Evolutionary conservation across 179 eudicot species (phyloP).

Genomic region (Gypsophila paniculata): DNA sequence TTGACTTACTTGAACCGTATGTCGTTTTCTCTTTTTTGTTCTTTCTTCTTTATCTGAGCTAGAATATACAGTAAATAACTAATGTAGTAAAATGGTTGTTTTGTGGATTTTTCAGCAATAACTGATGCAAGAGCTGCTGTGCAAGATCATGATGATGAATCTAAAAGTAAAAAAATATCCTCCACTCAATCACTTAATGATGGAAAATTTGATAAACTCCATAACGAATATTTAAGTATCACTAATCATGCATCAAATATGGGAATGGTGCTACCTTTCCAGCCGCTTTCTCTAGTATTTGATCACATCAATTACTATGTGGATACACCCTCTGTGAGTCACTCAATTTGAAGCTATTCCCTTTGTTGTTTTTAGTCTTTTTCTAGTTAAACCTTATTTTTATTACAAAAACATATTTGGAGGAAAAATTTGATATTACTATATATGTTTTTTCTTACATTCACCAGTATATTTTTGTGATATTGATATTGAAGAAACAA

Average conservation of each 20-base stretch:
- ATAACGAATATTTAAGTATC: slow-evolving; percentile 6
- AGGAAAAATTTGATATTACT: too few relatives aligned
- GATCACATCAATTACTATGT: slow-evolving; percentile 70
- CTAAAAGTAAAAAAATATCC: slow-evolving; percentile 17
- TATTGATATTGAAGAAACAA: too few relatives aligned
- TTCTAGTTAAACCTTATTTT: too few relatives aligned
- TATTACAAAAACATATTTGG: too few relatives aligned
- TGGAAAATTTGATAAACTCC: slow-evolving; percentile 11
- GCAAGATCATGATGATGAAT: slow-evolving; percentile 30
- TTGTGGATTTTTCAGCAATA: slow-evolving; percentile 39
- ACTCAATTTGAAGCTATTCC: background rate
- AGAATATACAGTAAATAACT: background rate
- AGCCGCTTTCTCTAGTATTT: slow-evolving; percentile 72
- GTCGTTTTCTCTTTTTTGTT: slow-evolving; percentile 16
- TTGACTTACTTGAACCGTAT: slow-evolving; percentile 58
- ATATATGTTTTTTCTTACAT: too few relatives aligned
- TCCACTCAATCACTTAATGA: slow-evolving; percentile 16
- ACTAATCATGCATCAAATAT: slow-evolving; percentile 22
- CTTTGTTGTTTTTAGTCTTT: too few relatives aligned
- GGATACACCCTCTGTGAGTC: slow-evolving; percentile 80
- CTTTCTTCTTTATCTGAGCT: too few relatives aligned
- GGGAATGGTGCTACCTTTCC: slow-evolving; percentile 83
- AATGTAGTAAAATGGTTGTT: background rate
- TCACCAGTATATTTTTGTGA: too few relatives aligned
- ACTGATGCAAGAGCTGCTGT: slow-evolving; percentile 43